phyloP scores from a whole-genome alignment of 1,139 yeast species.

The Geotrichum cucujoidarum region DNA sequence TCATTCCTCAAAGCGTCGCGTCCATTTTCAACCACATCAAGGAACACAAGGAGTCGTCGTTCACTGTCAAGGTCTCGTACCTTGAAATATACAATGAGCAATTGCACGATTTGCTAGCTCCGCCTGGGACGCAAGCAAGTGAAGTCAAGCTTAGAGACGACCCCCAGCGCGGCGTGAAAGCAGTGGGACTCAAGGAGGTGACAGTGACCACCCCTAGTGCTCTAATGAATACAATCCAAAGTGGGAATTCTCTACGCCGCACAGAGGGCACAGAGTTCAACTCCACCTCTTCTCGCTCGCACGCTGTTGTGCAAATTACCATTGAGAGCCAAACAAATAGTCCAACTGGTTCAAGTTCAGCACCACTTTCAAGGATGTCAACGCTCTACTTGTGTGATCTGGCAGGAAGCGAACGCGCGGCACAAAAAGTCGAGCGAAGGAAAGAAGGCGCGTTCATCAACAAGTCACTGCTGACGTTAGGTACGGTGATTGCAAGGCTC shows the following conservation, averaged over 20 bases:
- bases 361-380: slow-evolving; percentile 46
- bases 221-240: slow-evolving; percentile 52
- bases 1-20: slow-evolving; percentile 67
- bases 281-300: slow-evolving; percentile 79
- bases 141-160: slow-evolving; percentile 77
- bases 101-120: slow-evolving; percentile 59
- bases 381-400: slow-evolving; percentile 84
- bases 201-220: slow-evolving; percentile 54
- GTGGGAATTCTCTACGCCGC: slow-evolving; percentile 69
- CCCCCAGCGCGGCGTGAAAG: slow-evolving; percentile 62
- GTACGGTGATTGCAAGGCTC: slow-evolving; percentile 80
- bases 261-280: slow-evolving; percentile 90
- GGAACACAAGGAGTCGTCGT: slow-evolving; percentile 32
- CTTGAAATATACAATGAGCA: slow-evolving; percentile 89
- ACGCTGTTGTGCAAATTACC: slow-evolving; percentile 73
- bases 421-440: slow-evolving; percentile 72
- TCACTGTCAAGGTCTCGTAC: slow-evolving; percentile 58
- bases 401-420: slow-evolving; percentile 93
- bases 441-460: slow-evolving; percentile 92
- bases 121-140: slow-evolving; percentile 26
- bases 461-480: slow-evolving; percentile 79
- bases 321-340: slow-evolving; percentile 36
- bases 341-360: slow-evolving; percentile 54
- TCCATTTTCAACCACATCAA: slow-evolving; percentile 52
- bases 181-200: slow-evolving; percentile 65